Percentiles rank a stretch among this genome's conserved stretches.
phyloP scores from a whole-genome alignment of 306 rosid genomes.

The Vigna angularis region DNA sequence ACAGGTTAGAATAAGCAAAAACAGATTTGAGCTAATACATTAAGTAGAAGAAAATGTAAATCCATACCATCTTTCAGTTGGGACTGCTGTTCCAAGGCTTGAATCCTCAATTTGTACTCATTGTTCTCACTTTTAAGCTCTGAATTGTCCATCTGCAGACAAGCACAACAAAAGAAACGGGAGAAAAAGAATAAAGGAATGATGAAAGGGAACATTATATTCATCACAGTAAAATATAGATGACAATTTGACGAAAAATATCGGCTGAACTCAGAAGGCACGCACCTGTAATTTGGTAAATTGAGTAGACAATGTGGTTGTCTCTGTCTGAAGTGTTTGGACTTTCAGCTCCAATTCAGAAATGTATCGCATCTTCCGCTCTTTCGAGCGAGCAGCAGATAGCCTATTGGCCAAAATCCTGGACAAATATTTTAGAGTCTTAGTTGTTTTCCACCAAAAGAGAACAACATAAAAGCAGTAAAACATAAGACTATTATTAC shows the following conservation, averaged over 20 bases:
- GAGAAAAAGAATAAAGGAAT: conserved; percentile 20
- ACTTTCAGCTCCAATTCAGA: conserved; percentile 88
- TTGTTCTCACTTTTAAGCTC: conserved; percentile 70
- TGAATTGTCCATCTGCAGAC: conserved; percentile 62
- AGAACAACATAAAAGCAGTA: background rate
- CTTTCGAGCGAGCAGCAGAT: conserved; percentile 96
- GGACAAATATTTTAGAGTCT: conserved; percentile 32
- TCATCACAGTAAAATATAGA: conserved; percentile 6
- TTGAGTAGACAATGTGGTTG: conserved; percentile 79
- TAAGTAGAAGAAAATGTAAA: conserved; percentile 30
- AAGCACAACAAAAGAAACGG: conserved; percentile 20
- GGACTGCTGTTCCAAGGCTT: conserved; percentile 84
- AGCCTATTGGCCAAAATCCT: conserved; percentile 94
- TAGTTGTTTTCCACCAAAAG: background rate
- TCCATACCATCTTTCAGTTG: conserved; percentile 82
- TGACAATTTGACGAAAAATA: conserved; percentile 14
- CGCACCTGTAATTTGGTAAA: conserved; percentile 74
- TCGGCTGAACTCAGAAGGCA: conserved; percentile 42
- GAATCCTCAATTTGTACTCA: conserved; percentile 86
- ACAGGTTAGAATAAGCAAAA: background rate
- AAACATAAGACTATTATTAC: conserved; percentile 42
- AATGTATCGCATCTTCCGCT: conserved; percentile 73
- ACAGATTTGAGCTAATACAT: conserved; percentile 33
- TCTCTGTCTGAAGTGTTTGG: conserved; percentile 91
- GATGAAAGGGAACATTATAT: conserved; percentile 15